Base-by-base conservation (phyloP, 352 stramenopile species). In the Ochromonadaceae sp. region DNA sequence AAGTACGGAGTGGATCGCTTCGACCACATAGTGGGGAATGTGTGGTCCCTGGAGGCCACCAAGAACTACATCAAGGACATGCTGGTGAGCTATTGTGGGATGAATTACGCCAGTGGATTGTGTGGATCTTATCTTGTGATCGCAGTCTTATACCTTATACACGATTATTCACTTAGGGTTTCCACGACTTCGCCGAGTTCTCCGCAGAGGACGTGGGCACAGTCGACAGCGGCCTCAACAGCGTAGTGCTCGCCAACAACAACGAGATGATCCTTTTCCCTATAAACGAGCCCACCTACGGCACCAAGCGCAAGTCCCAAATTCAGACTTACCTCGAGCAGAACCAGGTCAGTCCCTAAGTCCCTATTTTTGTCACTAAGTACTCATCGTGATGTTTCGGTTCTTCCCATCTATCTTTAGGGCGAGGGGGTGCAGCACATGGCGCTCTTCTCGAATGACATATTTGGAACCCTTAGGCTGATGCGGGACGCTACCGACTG, bases 281-380 rank as follows among this genome's bases (percentile, higher is more conserved):
- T 0, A 70, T 96, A 43, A 97, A 97, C 74, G 90, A 97, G 74
- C 88, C 88, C 14, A 94, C 86, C 9, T 86, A 91, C 56, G 88
- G 59, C 17, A 72, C 48, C 1, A 88, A 85, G 72, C 78, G 85
- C 59, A 95, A 95, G 75, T 90, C 78, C 67, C 87, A 96, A 74
- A 95, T 96, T 67, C 86, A 96, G 73, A 96, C 87, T 7, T 97
- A 91, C 71, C 63, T 97, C 9, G 85, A 93, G 76, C 85, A 95
- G 72, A 96, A 97, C 71, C 83, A 91, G n/a, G n/a, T n/a, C n/a
- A n/a, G n/a, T n/a, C n/a, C n/a, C n/a, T n/a, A n/a, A n/a, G n/a
- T n/a, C n/a, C n/a, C n/a, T n/a, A n/a, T n/a, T n/a, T n/a, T n/a
- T n/a, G n/a, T n/a, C n/a, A n/a, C n/a, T n/a, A n/a, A n/a, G n/a